A percentile compares a stretch with the other conserved stretches of the same genome.
Conservation (phyloP, 768 basidiomycete genomes). For the Boletus fagicola region DNA sequence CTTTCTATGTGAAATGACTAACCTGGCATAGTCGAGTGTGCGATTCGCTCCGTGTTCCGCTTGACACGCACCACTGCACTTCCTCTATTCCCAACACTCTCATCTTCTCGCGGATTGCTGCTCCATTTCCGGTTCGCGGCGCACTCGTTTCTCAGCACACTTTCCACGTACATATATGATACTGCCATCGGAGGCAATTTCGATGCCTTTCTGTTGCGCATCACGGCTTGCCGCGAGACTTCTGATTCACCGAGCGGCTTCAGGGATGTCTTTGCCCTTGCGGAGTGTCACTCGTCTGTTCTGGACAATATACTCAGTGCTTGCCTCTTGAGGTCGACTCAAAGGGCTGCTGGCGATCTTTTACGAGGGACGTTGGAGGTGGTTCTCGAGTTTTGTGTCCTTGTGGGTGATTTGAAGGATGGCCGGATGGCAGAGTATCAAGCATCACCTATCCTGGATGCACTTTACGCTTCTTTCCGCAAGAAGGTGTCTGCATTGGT, state of each 20-base stretch:
- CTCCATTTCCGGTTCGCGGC: constrained; percentile 72
- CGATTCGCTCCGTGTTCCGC: constrained; percentile 62
- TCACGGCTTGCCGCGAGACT: constrained; percentile 29
- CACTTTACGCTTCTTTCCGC: constrained; percentile 52
- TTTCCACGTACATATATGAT: constrained; percentile 74
- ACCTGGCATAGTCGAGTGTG: constrained; percentile 56
- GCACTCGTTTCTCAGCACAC: constrained; percentile 64
- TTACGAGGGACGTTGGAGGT: constrained; percentile 61
- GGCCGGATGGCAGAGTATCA: constrained; percentile 60
- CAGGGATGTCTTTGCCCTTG: constrained; percentile 72
- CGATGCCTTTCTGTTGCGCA: constrained; percentile 57
- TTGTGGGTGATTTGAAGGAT: constrained; percentile 59
- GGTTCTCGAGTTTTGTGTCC: constrained; percentile 63
- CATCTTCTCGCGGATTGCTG: constrained; percentile 50
- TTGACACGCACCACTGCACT: constrained; percentile 46
- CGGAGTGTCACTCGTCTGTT: constrained; percentile 61
- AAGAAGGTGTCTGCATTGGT: constrained; percentile 59
- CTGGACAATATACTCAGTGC: constrained; percentile 76
- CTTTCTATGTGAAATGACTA: neutral
- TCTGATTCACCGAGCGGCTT: constrained; percentile 35
- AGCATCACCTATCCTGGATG: constrained; percentile 55
- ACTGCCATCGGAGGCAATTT: constrained; percentile 80
- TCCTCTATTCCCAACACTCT: constrained; percentile 59
- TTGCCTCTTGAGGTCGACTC: constrained; percentile 68
- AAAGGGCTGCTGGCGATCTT: constrained; percentile 62